phyloP scores from a whole-genome alignment of 352 stramenopile species.

The Phytophthora colocasiae region DNA sequence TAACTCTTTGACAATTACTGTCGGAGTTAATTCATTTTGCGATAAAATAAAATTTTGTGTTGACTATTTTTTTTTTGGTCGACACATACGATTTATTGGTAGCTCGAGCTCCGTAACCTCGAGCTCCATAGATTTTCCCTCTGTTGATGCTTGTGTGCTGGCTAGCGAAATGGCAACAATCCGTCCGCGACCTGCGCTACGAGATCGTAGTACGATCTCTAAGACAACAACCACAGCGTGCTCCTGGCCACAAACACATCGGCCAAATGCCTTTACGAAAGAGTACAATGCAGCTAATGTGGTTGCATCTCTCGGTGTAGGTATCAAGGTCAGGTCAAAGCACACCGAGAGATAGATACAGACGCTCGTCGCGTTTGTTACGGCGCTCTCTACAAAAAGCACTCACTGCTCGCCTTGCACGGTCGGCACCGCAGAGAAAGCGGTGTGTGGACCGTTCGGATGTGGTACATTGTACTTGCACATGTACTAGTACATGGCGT shows the following conservation, averaged over 20 bases:
- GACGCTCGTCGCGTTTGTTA: slow-evolving; percentile 8
- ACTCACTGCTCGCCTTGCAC: not conserved
- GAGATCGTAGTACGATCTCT: not conserved
- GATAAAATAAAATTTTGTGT: too few relatives aligned
- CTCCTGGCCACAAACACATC: not conserved
- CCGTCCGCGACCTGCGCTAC: slow-evolving; percentile 1
- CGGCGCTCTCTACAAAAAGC: slow-evolving; percentile 6
- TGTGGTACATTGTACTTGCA: not conserved
- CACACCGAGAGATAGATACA: slow-evolving; percentile 10
- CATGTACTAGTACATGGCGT: slow-evolving; percentile 1
- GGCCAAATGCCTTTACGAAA: not conserved
- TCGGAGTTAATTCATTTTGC: too few relatives aligned
- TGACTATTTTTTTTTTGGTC: too few relatives aligned
- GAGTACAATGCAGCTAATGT: not conserved
- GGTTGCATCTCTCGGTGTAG: slow-evolving; percentile 8
- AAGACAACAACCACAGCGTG: slow-evolving; percentile 3
- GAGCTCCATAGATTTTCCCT: too few relatives aligned
- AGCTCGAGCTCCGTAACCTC: too few relatives aligned
- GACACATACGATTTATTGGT: too few relatives aligned
- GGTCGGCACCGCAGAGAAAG: too few relatives aligned
- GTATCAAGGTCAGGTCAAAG: not conserved
- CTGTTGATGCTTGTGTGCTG: too few relatives aligned
- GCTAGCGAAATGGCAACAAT: slow-evolving; percentile 1
- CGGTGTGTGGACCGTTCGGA: not conserved
- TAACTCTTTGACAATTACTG: too few relatives aligned